A percentile compares a stretch with the other conserved stretches of the same genome.
phyloP scores from a whole-genome alignment of 2,329 filamentous ascomycete species.

The Ascochyta fabae region DNA sequence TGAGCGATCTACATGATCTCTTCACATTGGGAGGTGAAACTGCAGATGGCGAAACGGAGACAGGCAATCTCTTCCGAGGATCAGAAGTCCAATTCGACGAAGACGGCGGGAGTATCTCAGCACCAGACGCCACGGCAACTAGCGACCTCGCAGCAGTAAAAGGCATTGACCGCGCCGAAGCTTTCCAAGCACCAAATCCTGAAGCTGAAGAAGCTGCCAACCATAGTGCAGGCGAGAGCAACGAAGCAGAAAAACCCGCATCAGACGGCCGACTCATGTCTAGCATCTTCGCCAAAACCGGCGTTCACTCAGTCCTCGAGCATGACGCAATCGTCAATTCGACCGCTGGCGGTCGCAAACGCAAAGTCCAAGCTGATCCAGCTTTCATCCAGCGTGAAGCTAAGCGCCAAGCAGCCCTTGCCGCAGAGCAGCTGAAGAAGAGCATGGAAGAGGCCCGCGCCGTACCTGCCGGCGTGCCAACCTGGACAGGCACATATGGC shows the following conservation, averaged over 20 bases:
- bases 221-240: constrained; percentile 18
- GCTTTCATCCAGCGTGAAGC: constrained; percentile 83
- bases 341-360: constrained; percentile 58
- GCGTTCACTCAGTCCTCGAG: constrained; percentile 88
- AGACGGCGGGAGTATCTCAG: constrained; percentile 27
- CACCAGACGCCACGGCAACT: constrained; percentile 31
- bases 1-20: constrained; percentile 88
- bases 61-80: constrained; percentile 85
- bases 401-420: constrained; percentile 76
- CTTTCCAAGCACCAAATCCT: constrained; percentile 44
- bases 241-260: constrained; percentile 23
- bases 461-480: constrained; percentile 82
- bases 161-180: constrained; percentile 54
- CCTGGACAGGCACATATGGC: constrained; percentile 90
- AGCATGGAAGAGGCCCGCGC: constrained; percentile 74
- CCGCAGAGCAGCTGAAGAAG: constrained; percentile 75
- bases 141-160: constrained; percentile 45
- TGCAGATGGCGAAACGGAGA: constrained; percentile 74
- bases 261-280: constrained; percentile 76
- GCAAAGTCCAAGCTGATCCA: constrained; percentile 74
- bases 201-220: constrained; percentile 34
- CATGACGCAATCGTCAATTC: constrained; percentile 82
- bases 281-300: constrained; percentile 84
- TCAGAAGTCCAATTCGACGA: constrained; percentile 72
- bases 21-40: constrained; percentile 77